Evolutionary conservation across 768 basidiomycete species (phyloP), one percentile per base, ranked within the genome.

Genomic region (Clitopilus passeckerianus): DNA sequence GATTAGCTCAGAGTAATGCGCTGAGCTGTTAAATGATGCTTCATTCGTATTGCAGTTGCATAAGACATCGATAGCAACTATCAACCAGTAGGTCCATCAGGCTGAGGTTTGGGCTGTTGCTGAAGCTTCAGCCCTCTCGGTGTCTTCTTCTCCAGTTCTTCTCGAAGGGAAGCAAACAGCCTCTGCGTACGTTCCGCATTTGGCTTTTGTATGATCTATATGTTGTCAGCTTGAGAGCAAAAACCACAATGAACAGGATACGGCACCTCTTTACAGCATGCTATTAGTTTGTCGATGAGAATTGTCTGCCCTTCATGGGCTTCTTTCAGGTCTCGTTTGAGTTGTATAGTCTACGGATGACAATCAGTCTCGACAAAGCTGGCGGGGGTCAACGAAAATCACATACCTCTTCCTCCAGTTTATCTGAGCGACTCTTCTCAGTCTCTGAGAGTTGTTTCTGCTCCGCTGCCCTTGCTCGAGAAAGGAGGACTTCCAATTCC

Each of bases 401-500:
- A 62, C 79, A 66, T 72, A 89, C 91, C 83, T 93, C 90, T 62
- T 90, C 86, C 53, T 93, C 90, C 23, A 76, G 73, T 67, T 80
- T 90, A 58, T 86, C 86, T 12, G 86, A 84, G 43, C 86, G 81
- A 53, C 69, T 64, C 70, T 85, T 90, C 71, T 93, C 90, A 55
- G 84, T 82, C 53, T 93, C 89, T 14, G 87, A 87, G 52, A 93
- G 77, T 65, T 92, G 89, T 71, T 89, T 90, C 70, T 93, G 90
- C 67, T 94, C 93, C 9, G 92, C 91, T 23, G 90, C 88, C 70
- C 92, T 86, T 44, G 93, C 93, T 33, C 91, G 85, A 53, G 93
- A 92, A 15, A 95, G 79, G 18, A 95, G 74, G 15, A 95, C 90
- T 69, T 95, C 93, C 22, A 95, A 81, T 72, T 95, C 93, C 73